A percentile compares a stretch with the other conserved stretches of the same genome.
Evolutionary conservation across 331 rosid genomes (phyloP).

Genomic region (Quercus tomentella): DNA sequence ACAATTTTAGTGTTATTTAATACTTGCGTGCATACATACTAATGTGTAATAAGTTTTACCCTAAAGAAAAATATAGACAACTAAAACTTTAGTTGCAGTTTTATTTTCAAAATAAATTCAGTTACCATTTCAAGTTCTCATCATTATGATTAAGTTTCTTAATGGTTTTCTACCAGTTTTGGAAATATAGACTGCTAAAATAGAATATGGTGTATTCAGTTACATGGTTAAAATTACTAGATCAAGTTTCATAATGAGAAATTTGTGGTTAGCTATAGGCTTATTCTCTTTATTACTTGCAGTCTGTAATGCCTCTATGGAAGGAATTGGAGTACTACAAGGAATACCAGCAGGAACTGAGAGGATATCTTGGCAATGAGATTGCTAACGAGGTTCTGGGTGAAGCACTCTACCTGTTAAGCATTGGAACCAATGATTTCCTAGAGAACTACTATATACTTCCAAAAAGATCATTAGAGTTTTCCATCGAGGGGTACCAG

Average conservation of each 20-base stretch:
- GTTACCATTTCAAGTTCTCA: background rate
- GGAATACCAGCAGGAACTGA: conserved; percentile 38
- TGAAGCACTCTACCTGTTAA: conserved; percentile 35
- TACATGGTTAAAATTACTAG: background rate
- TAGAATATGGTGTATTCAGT: background rate
- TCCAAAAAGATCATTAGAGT: conserved; percentile 28
- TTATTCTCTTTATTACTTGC: conserved; percentile 7
- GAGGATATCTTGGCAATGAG: conserved; percentile 31
- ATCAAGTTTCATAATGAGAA: background rate
- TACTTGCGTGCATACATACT: too few species aligned
- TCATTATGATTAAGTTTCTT: background rate
- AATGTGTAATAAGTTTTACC: too few species aligned
- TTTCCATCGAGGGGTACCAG: conserved; percentile 38
- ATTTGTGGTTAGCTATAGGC: background rate
- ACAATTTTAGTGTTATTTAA: too few species aligned
- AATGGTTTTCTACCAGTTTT: background rate
- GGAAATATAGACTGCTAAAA: background rate
- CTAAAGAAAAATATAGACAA: background rate
- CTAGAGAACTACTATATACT: conserved; percentile 41
- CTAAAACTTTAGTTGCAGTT: background rate
- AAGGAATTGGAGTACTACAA: conserved; percentile 40
- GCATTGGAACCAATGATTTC: conserved; percentile 56
- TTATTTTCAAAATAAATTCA: background rate
- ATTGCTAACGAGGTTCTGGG: conserved; percentile 30
- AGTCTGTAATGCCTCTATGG: conserved; percentile 55